A percentile compares a stretch with the other conserved stretches of the same genome.
Conservation (phyloP, 2,329 filamentous ascomycete species). For the Huntiella bhutanensis region DNA sequence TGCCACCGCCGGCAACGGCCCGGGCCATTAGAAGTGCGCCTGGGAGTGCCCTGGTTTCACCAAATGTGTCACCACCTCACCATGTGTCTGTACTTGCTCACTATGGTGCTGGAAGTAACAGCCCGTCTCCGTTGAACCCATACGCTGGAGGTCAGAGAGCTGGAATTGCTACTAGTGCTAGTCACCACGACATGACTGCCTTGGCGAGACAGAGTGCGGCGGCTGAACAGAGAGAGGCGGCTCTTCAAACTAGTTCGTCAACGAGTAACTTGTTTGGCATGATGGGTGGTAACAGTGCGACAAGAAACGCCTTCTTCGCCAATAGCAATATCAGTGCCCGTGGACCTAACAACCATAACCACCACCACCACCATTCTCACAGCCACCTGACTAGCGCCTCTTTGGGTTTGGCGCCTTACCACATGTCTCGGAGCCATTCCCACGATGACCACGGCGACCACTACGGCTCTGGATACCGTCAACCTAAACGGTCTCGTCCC, state of each 20-base stretch:
- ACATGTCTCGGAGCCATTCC: constrained; percentile 80
- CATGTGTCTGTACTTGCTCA: constrained; percentile 56
- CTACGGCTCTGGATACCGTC: constrained; percentile 51
- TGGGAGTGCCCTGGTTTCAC: constrained; percentile 69
- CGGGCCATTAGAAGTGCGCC: constrained; percentile 78
- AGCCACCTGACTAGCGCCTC: constrained; percentile 37
- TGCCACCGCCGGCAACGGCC: constrained; percentile 57
- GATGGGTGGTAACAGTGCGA: constrained; percentile 7
- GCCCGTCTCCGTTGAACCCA: constrained; percentile 15
- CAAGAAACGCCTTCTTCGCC: constrained; percentile 10
- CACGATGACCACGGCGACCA: constrained; percentile 60
- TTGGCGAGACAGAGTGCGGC: constrained; percentile 37
- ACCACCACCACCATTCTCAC: constrained; percentile 34
- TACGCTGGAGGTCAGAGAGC: constrained; percentile 25
- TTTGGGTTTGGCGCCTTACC: constrained; percentile 59
- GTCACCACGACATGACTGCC: constrained; percentile 35
- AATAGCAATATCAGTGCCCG: constrained; percentile 8
- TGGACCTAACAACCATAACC: constrained; percentile 15
- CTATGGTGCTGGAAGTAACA: constrained; percentile 3
- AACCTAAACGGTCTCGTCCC: constrained; percentile 74
- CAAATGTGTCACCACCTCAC: constrained; percentile 88
- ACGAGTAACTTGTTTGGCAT: constrained; percentile 26
- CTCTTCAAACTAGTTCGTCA: constrained; percentile 8
- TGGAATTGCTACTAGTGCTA: constrained; percentile 21
- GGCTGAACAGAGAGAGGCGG: constrained; percentile 39